These are phyloP conservation scores for Paecilomyces dactylethromorphus DNA, from an alignment of 2,329 filamentous ascomycete species.

Conservation along the genomic window DNA sequence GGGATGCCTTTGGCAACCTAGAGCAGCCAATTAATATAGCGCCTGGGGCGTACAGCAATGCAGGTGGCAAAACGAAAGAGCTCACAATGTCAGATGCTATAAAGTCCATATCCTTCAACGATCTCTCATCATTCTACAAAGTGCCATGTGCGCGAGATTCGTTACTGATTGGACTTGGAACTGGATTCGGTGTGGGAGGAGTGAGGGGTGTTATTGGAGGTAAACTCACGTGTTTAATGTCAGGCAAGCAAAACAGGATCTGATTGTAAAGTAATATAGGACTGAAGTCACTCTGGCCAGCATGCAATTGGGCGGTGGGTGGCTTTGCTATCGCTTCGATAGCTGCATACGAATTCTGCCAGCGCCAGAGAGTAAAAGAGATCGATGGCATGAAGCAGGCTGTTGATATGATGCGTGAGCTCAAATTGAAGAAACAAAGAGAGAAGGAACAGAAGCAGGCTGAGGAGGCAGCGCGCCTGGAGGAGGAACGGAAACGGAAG, in stretches of 20 bases:
- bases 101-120: slow-evolving; percentile 44
- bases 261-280: slow-evolving; percentile 18
- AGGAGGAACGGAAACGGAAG: slow-evolving; percentile 34
- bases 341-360: slow-evolving; percentile 76
- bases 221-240: slow-evolving; percentile 36
- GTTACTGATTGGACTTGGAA: slow-evolving; percentile 73
- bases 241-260: background rate
- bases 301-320: slow-evolving; percentile 81
- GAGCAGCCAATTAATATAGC: slow-evolving; percentile 50
- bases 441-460: slow-evolving; percentile 38
- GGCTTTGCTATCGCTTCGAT: slow-evolving; percentile 65
- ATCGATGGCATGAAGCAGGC: slow-evolving; percentile 76
- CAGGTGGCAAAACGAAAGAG: slow-evolving; percentile 48
- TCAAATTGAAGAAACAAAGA: slow-evolving; percentile 60
- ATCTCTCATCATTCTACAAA: slow-evolving; percentile 60
- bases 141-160: slow-evolving; percentile 79
- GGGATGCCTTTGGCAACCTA: slow-evolving; percentile 42
- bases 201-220: slow-evolving; percentile 69
- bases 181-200: slow-evolving; percentile 69
- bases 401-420: slow-evolving; percentile 71
- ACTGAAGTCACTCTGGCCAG: slow-evolving; percentile 54
- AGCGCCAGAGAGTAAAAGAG: slow-evolving; percentile 66
- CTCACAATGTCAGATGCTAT: slow-evolving; percentile 34
- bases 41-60: slow-evolving; percentile 52
- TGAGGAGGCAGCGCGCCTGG: slow-evolving; percentile 26